Evolutionary conservation across 2,329 filamentous ascomycete species (phyloP), one percentile per base, ranked within the genome.

Genomic region (Penicillium nordicum): DNA sequence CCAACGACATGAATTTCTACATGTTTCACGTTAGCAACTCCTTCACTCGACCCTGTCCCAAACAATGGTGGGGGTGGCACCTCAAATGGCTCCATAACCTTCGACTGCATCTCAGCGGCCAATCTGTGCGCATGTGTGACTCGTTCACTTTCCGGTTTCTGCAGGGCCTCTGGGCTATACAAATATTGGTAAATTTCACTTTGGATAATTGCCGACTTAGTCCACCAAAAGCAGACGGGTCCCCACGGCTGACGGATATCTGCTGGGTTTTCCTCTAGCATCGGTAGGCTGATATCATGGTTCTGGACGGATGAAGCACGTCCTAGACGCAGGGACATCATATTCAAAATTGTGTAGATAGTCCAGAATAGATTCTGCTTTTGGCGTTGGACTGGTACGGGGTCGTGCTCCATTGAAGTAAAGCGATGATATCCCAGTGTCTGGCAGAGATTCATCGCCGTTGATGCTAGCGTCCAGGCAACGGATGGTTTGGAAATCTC

Each of bases 401-500:
- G 56, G 54, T 69, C 57, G 37, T 67, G 38, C 42, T 72, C 58
- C 66, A 71, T 65, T 29, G 71, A 63, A 5, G 63, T 61, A 11
- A 59, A 41, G 42, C 69, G 64, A 65, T 88, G 85, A 57, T 84
- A 86, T 3, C 85, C 85, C 4, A 87, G 79, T 0, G 81, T 82
- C 63, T 86, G 83, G 60, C 84, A 86, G 50, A 88, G 75, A 50
- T 82, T 79, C 12, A 82, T 80, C 0, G 85, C 85, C 18, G 80
- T 79, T 7, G 80, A 82, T 25, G 80, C 81, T 18, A 88, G 73
- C n/a, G 84, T 81, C 81, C 84, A 86, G n/a, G 83, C 83, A 4
- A 88, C 77, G 0, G 83, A 84, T 0, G 84, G 83, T 38, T 84
- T 82, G 4, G 84, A 85, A 14, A 81, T 77, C 58, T 88, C 84